These are phyloP conservation scores for Penicillium sp. DNA, from an alignment of 2,329 filamentous ascomycete species.

Conservation along the genomic window DNA sequence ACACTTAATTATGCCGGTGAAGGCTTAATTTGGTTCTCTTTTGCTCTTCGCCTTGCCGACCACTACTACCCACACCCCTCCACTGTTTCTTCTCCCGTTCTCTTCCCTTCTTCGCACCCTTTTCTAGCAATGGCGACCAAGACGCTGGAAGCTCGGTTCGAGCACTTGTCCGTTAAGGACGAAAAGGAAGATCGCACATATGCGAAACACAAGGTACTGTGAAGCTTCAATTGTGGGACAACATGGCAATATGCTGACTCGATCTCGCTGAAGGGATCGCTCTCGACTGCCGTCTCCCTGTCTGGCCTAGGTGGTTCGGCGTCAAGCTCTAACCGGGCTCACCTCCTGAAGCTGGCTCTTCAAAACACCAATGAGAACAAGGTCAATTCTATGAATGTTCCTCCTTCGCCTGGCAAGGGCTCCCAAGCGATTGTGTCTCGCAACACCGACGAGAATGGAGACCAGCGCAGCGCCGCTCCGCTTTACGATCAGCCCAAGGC, in stretches of 20 bases:
- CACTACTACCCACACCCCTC: neutral
- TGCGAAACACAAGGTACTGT: slow-evolving; percentile 73
- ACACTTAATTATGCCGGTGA: slow-evolving; percentile 13
- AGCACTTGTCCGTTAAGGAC: slow-evolving; percentile 85
- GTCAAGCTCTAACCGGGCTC: slow-evolving; percentile 65
- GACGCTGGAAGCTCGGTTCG: slow-evolving; percentile 81
- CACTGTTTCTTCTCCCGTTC: neutral
- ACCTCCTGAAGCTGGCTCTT: slow-evolving; percentile 82
- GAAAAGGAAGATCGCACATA: slow-evolving; percentile 72
- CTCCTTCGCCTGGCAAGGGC: slow-evolving; percentile 66
- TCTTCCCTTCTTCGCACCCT: slow-evolving; percentile 3
- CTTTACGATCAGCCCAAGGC: slow-evolving; percentile 62
- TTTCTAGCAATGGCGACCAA: slow-evolving; percentile 66
- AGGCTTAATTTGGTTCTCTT: slow-evolving; percentile 1
- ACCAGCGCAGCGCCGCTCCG: slow-evolving; percentile 40
- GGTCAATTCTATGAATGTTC: slow-evolving; percentile 54
- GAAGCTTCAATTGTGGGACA: neutral
- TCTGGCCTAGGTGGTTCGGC: slow-evolving; percentile 50
- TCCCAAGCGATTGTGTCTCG: slow-evolving; percentile 45
- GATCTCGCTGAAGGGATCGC: slow-evolving; percentile 41
- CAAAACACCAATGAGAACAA: slow-evolving; percentile 71
- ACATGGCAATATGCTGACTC: slow-evolving; percentile 21
- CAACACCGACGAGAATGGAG: slow-evolving; percentile 50
- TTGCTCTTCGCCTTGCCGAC: neutral
- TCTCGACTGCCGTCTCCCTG: slow-evolving; percentile 50